These are phyloP conservation scores for Thelephora aurantiotincta DNA, from an alignment of 768 basidiomycete genomes.

Conservation along the genomic window DNA sequence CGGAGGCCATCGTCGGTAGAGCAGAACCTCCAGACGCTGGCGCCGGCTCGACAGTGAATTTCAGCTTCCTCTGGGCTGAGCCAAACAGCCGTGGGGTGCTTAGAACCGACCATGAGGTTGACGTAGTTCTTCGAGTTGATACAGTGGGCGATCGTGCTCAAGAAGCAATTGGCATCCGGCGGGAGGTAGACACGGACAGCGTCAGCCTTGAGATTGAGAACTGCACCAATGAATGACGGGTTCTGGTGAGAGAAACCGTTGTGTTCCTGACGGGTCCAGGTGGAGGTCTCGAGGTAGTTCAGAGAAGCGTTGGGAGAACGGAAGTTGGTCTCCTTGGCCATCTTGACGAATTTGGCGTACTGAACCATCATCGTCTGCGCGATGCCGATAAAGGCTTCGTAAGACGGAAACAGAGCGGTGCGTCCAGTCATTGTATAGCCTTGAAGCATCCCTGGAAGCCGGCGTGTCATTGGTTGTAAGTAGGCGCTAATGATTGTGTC, in stretches of 20 bases:
- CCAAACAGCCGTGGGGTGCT: slow-evolving; percentile 74
- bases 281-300: slow-evolving; percentile 82
- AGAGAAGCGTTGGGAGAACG: slow-evolving; percentile 54
- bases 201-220: slow-evolving; percentile 64
- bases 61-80: slow-evolving; percentile 64
- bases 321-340: slow-evolving; percentile 61
- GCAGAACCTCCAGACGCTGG: slow-evolving; percentile 76
- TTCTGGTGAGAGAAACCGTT: slow-evolving; percentile 88
- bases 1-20: slow-evolving; percentile 57
- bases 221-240: slow-evolving; percentile 72
- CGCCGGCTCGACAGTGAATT: slow-evolving; percentile 76
- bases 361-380: slow-evolving; percentile 84
- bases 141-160: slow-evolving; percentile 77
- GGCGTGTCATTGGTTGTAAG: too few relatives aligned
- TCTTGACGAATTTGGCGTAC: slow-evolving; percentile 81
- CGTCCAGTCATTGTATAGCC: slow-evolving; percentile 86
- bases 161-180: slow-evolving; percentile 81
- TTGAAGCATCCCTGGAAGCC: slow-evolving; percentile 45
- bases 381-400: slow-evolving; percentile 87
- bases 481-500: too few relatives aligned
- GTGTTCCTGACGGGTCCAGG: slow-evolving; percentile 76
- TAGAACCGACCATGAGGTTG: slow-evolving; percentile 82
- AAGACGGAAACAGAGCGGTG: slow-evolving; percentile 76
- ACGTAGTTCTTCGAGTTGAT: slow-evolving; percentile 74
- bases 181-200: slow-evolving; percentile 72